Conservation (phyloP, 176 grass and related monocot species). For the Hordeum vulgare region MorexV3_pseudomolecules_assembly NC_058521.1:11369476-11369975, state of each 20-base stretch:
- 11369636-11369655: background rate
- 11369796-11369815: background rate
- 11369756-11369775: background rate
- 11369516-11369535: conserved; percentile 87
- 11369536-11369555: conserved; percentile 91
- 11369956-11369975: background rate
- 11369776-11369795: background rate
- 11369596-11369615: conserved; percentile 84
- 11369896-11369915: background rate
- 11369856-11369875: background rate
- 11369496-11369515: conserved; percentile 82
- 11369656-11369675: conserved; percentile 1
- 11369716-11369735: background rate
- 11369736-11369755: background rate
- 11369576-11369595: conserved; percentile 77
- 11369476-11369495: conserved; percentile 91
- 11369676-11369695: background rate
- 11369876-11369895: background rate
- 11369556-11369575: conserved; percentile 68
- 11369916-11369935: background rate
- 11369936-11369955: background rate
- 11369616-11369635: conserved; percentile 43
- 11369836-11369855: background rate
- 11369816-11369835: background rate
- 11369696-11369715: background rate